These are phyloP conservation scores for Jacaranda copaia DNA, from an alignment of 257 asterid genomes.

Conservation along the genomic window DNA sequence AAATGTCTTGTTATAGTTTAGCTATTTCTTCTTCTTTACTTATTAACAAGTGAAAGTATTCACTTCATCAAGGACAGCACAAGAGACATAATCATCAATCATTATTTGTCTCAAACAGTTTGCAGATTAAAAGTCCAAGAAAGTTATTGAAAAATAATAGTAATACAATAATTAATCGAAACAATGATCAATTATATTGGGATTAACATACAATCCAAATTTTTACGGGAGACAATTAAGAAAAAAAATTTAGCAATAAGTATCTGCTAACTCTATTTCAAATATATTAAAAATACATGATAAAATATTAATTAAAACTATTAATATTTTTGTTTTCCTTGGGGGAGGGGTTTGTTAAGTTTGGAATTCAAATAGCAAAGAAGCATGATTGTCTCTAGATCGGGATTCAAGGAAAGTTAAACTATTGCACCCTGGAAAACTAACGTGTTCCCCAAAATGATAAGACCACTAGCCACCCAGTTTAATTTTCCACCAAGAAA, in stretches of 20 bases:
- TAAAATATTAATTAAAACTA: too few species aligned
- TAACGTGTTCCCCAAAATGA: constrained; percentile 54
- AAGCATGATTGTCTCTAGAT: constrained; percentile 42
- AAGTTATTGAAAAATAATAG: not conserved
- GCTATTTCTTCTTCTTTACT: constrained; percentile 36
- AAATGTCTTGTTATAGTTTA: constrained; percentile 26
- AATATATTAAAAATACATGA: too few species aligned
- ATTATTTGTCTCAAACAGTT: constrained; percentile 19
- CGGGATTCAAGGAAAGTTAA: constrained; percentile 43
- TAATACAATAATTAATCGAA: too few species aligned
- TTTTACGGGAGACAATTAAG: too few species aligned
- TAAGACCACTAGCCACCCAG: constrained; percentile 27
- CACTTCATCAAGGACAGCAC: constrained; percentile 28
- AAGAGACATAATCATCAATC: constrained; percentile 29
- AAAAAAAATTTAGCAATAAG: too few species aligned
- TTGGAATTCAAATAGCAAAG: constrained; percentile 9
- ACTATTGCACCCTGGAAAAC: constrained; percentile 40
- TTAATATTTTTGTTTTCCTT: too few species aligned
- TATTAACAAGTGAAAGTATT: constrained; percentile 13
- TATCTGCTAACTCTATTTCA: too few species aligned
- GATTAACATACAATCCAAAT: too few species aligned
- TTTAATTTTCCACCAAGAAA: constrained; percentile 15
- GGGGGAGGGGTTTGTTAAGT: too few species aligned
- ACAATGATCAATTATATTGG: too few species aligned
- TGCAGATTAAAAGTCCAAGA: constrained; percentile 1